Evolutionary conservation across 225 moss, liverwort and hornwort genomes (phyloP).

Genomic region (Antitrichia curtipendula): DNA sequence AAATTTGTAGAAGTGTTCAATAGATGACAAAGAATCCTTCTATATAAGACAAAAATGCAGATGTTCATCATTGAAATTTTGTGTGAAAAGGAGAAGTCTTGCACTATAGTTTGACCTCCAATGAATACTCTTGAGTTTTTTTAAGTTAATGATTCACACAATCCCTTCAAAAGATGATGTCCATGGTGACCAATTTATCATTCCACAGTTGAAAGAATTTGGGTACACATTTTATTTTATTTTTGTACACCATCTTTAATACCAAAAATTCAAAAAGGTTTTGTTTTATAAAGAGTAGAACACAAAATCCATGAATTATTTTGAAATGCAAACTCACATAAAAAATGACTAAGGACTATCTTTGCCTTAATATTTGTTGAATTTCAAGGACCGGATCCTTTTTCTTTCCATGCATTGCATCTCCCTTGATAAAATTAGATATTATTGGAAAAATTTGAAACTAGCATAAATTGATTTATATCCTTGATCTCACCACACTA

Average conservation of each 20-base stretch:
- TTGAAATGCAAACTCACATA: rapidly evolving
- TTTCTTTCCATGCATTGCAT: background rate
- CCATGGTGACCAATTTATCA: rapidly evolving
- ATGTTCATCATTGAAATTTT: background rate
- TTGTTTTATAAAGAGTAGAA: too few relatives aligned
- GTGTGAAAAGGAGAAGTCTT: background rate
- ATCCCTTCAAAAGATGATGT: rapidly evolving
- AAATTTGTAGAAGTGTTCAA: rapidly evolving
- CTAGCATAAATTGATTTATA: background rate
- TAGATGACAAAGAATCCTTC: background rate
- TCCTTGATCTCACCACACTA: rapidly evolving
- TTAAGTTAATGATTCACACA: background rate
- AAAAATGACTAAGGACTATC: background rate
- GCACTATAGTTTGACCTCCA: background rate
- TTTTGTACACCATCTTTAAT: too few relatives aligned
- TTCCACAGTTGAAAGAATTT: background rate
- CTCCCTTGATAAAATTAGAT: background rate
- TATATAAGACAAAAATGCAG: background rate
- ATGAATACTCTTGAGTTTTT: background rate
- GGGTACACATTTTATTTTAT: background rate
- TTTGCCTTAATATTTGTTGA: background rate
- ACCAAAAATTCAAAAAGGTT: background rate
- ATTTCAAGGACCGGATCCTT: too few relatives aligned
- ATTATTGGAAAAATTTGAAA: background rate
- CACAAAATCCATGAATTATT: rapidly evolving